Base-by-base conservation (phyloP, 148 eudicot species). In the Fallopia convolvulus region DNA sequence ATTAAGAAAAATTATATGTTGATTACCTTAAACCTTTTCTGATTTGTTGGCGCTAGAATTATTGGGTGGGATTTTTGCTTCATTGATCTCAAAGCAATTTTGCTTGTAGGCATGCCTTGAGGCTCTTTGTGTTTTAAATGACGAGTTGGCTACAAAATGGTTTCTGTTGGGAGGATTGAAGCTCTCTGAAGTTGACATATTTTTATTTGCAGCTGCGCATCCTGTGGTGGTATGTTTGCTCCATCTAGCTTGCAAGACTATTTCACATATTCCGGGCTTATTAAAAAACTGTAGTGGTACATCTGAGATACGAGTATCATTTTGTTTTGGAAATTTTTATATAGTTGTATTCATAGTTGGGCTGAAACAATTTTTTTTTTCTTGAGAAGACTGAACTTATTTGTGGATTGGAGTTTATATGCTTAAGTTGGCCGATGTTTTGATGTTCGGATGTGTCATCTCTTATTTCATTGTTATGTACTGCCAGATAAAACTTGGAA, bases 151-250 rank as follows among this genome's bases (percentile, higher is more conserved):
- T 76, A 79, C 76, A 33, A 87, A 81, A 81, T 85, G 96, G 32
- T 94, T 92, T 78, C 74, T 94, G 20, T 36, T 77, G 66, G 97
- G 97, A 55, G 99, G 97, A 17, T 73, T 85, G 66, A 79, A 74
- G 44, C 80, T 82, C 21, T 84, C 92, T 44, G 90, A 79, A 49
- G 91, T 84, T 82, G 99, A 94, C 84, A 71, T 87, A 75, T 77
- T 87, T 78, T 88, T 90, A 21, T 92, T 82, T 76, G 74, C 91
- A 6, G 84, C 82, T 9, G 76, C 90, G n/a, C 89, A 89, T 83
- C 80, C 89, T 7, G 79, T 10, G 61, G 85, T 92, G 91, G 99
- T 94, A 90, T 75, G 88, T 72, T 26, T 78, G 36, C 13, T 79
- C 70, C 33, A 10, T 30, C 18, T 10, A 30, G n/a, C 70, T 65